Conservation (phyloP, 306 rosid species). For the Malus sieversii region DNA sequence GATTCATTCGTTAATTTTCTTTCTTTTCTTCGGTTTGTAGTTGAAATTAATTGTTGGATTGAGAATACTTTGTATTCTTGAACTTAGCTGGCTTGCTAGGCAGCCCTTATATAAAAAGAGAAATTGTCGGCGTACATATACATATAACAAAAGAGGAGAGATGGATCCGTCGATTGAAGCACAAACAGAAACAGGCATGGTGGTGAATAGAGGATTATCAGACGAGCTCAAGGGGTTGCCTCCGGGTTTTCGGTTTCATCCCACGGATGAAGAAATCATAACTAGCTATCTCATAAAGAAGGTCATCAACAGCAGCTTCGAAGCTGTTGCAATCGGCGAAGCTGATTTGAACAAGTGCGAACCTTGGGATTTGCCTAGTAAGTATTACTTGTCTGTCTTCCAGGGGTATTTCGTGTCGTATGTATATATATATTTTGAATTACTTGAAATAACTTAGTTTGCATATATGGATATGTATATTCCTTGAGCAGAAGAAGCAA, state of each 20-base stretch:
- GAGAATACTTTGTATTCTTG: not conserved
- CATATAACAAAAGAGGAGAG: not conserved
- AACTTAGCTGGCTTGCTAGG: not conserved
- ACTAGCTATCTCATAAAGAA: constrained; percentile 55
- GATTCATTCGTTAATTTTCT: not conserved
- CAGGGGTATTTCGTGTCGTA: not conserved
- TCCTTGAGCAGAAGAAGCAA: constrained; percentile 55
- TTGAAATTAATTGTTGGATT: not conserved
- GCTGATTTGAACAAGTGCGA: constrained; percentile 90
- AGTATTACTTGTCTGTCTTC: constrained; percentile 1
- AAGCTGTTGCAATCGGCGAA: constrained; percentile 72
- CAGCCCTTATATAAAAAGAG: not conserved
- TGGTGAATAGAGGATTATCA: constrained; percentile 40
- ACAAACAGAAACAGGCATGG: constrained; percentile 13
- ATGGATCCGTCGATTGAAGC: not conserved
- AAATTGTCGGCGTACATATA: not conserved
- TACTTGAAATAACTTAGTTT: not conserved
- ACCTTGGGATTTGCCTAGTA: constrained; percentile 94
- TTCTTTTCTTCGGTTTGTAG: not conserved
- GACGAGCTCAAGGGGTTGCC: constrained; percentile 54
- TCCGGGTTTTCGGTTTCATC: constrained; percentile 93
- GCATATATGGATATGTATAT: not conserved
- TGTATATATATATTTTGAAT: too few species aligned
- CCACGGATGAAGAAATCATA: constrained; percentile 82
- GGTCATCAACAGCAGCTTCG: constrained; percentile 50